Conservation (phyloP, 176 grass and related monocot species). For the Eremochloa ophiuroides region DNA sequence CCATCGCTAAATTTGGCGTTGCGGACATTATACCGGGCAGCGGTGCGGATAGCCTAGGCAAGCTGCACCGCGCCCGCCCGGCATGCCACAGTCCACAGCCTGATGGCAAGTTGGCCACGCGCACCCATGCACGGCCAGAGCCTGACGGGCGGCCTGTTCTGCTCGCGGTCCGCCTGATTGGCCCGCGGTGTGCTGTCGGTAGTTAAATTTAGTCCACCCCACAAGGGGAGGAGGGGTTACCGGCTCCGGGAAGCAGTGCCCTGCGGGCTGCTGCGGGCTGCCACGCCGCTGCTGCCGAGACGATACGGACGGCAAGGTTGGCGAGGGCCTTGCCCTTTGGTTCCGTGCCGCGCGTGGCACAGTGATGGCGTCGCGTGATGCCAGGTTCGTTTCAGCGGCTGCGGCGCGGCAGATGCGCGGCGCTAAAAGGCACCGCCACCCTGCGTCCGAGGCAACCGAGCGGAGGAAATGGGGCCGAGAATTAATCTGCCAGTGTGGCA, state of each 20-base stretch:
- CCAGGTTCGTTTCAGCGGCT: not conserved
- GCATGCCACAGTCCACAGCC: no score
- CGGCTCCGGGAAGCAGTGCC: not conserved
- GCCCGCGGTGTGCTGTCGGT: not conserved
- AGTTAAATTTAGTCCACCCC: not conserved
- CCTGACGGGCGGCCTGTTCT: not conserved
- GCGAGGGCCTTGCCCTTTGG: not conserved
- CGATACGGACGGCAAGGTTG: not conserved
- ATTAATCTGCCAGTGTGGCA: not conserved
- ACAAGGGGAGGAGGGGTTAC: not conserved
- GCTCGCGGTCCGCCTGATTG: not conserved
- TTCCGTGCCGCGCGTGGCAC: slow-evolving; percentile 19
- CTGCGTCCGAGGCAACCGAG: slow-evolving; percentile 30
- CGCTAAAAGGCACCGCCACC: slow-evolving; percentile 8
- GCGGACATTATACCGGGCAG: no score
- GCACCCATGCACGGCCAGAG: slow-evolving; percentile 13
- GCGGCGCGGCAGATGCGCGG: slow-evolving; percentile 7
- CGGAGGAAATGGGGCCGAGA: not conserved
- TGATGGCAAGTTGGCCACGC: not conserved
- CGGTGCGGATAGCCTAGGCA: no score
- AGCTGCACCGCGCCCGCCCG: not conserved
- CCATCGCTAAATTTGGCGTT: no score
- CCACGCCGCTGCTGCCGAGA: not conserved
- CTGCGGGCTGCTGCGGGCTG: not conserved
- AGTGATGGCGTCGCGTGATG: slow-evolving; percentile 15